Evolutionary conservation across 2,329 filamentous ascomycete species (phyloP), one percentile per base, ranked within the genome.

Genomic region (Ceratocystiopsis sp.): DNA sequence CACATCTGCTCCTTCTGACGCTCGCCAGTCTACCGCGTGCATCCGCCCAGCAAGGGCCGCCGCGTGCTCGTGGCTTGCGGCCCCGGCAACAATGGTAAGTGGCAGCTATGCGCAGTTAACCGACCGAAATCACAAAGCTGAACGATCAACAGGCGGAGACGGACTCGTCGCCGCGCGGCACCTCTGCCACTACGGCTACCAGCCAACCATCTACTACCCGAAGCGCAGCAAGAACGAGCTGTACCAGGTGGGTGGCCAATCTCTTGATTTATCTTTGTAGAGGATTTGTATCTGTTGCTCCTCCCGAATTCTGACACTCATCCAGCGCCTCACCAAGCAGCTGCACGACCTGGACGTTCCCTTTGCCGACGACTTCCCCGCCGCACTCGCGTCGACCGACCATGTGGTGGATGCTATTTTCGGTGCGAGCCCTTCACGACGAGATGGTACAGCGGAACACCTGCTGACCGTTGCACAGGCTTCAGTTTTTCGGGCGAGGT

Each of bases 401-500:
- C 82, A 93, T 51, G 64, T 98, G 42, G 67, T 98, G 46, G 91
- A 98, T 60, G 85, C 91, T 11, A 84, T 98, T 48, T 98, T 98
- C 57, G 86, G 84, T 81, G 59, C 38, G n/a, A n/a, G n/a, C n/a
- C n/a, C n/a, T n/a, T n/a, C n/a, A n/a, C n/a, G n/a, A n/a, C n/a
- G n/a, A n/a, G n/a, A n/a, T n/a, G n/a, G n/a, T n/a, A n/a, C n/a
- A n/a, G n/a, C n/a, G n/a, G n/a, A n/a, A n/a, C n/a, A n/a, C 16
- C 21, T 29, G 39, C 39, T 46, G 42, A 42, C 25, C 9, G 14
- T n/a, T 16, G 17, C 4, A 34, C 12, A 81, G 80, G 84, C 9
- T 98, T 98, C 65, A 91, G 82, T 47, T 98, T 98, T 64, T 80
- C 78, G 2, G 89, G 87, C 8, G 80, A 91, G 50, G 80, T 98